Evolutionary conservation across 192 early-diverging fungal species (phyloP).

Genomic region (Ambispora gerdemannii): DNA sequence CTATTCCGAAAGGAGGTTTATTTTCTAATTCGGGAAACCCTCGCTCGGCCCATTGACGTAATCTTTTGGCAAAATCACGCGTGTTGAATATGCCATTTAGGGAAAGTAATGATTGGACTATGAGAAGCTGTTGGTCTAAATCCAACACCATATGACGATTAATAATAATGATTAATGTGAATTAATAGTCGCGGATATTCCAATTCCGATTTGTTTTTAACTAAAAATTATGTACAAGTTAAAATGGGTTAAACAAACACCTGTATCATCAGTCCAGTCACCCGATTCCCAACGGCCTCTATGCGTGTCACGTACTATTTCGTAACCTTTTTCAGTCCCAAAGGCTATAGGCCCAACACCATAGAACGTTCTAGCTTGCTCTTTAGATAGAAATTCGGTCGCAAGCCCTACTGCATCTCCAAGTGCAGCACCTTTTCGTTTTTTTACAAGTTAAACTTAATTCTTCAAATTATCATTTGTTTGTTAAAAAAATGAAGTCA

Average conservation of each 20-base stretch:
- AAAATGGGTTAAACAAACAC: conserved; percentile 1
- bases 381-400: conserved; percentile 58
- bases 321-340: conserved; percentile 46
- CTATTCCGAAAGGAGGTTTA: conserved; percentile 58
- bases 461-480: neutral
- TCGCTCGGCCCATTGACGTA: conserved; percentile 50
- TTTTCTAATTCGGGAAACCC: conserved; percentile 49
- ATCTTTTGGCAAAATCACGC: conserved; percentile 47
- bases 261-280: conserved; percentile 51
- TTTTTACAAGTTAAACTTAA: neutral
- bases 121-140: conserved; percentile 58
- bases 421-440: conserved; percentile 48
- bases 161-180: neutral
- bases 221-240: too few relatives aligned
- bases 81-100: conserved; percentile 48
- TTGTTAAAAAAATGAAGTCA: too few relatives aligned
- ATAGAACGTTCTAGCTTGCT: conserved; percentile 43
- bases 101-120: conserved; percentile 51
- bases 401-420: conserved; percentile 64
- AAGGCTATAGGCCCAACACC: conserved; percentile 59
- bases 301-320: conserved; percentile 42
- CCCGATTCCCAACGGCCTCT: conserved; percentile 40
- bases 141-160: neutral
- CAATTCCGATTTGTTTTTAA: neutral
- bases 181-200: conserved; percentile 2